Conservation (phyloP, 768 basidiomycete genomes). For the Tulasnella sp. region DNA sequence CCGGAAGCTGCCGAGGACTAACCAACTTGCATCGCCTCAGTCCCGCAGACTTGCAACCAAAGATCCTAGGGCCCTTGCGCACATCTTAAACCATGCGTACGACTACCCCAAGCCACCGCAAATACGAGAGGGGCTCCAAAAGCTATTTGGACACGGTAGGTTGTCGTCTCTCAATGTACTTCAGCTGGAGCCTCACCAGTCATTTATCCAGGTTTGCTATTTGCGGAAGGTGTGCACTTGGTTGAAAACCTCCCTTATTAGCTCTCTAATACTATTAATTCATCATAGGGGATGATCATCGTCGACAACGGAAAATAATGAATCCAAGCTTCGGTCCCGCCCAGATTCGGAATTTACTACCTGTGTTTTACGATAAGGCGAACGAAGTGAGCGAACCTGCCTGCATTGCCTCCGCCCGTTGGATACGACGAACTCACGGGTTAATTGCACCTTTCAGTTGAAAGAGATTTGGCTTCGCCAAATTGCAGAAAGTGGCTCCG, state of each 20-base stretch:
- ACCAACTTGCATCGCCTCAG: neutral
- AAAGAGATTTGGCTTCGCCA: constrained; percentile 30
- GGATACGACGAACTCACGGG: neutral
- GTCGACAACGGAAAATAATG: constrained; percentile 32
- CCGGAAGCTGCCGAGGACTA: neutral
- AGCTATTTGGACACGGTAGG: constrained; percentile 12
- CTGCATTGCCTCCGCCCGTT: neutral
- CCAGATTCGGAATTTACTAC: constrained; percentile 55
- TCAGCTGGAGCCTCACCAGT: neutral
- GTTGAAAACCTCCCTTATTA: neutral
- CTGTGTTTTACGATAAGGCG: constrained; percentile 55
- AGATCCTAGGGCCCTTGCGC: constrained; percentile 20
- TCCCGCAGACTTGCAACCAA: constrained; percentile 10
- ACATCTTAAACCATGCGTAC: constrained; percentile 10
- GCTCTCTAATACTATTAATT: neutral
- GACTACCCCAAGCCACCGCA: constrained; percentile 20
- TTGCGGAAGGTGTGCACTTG: neutral
- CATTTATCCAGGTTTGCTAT: constrained; percentile 7
- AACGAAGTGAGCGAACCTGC: constrained; percentile 39
- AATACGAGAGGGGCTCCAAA: neutral
- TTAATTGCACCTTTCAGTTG: constrained; percentile 26
- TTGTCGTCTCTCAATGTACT: neutral
- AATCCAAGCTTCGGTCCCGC: constrained; percentile 63
- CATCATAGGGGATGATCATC: constrained; percentile 16
- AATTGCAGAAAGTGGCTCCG: neutral